phyloP scores from a whole-genome alignment of 1,284 basidiomycete genomes.

The Naganishia albida region DNA sequence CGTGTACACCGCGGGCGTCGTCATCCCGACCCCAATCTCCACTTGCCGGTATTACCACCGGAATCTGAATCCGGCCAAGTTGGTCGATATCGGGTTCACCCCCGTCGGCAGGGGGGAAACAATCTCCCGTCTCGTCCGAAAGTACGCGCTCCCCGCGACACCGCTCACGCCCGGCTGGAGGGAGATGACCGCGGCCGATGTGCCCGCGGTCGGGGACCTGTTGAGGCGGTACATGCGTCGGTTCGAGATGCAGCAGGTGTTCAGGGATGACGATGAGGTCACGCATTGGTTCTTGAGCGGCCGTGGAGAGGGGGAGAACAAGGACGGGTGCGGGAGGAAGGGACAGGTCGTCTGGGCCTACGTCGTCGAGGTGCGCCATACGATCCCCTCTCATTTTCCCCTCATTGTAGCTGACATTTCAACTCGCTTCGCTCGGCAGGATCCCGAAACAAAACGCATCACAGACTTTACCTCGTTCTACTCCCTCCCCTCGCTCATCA shows the following conservation, averaged over 20 bases:
- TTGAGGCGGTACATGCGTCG: constrained; percentile 78
- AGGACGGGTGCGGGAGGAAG: constrained; percentile 59
- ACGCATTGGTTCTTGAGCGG: constrained; percentile 87
- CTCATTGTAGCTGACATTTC: neutral
- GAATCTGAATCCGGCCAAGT: constrained; percentile 85
- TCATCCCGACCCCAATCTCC: constrained; percentile 85
- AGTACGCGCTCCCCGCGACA: constrained; percentile 64
- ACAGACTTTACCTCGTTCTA: constrained; percentile 98
- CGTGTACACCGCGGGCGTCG: constrained; percentile 90
- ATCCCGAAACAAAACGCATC: constrained; percentile 76
- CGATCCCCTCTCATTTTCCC: constrained; percentile 10
- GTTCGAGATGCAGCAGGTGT: constrained; percentile 80
- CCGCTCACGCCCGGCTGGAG: constrained; percentile 67
- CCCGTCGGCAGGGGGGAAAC: constrained; percentile 80
- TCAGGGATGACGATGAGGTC: constrained; percentile 73
- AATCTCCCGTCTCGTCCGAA: constrained; percentile 76
- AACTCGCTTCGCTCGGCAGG: constrained; percentile 56
- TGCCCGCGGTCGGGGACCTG: constrained; percentile 72
- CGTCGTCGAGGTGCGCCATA: constrained; percentile 77
- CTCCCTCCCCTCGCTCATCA: constrained; percentile 78
- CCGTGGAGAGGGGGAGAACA: constrained; percentile 63
- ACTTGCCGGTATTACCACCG: constrained; percentile 92
- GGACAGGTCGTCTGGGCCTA: constrained; percentile 95
- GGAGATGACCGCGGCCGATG: constrained; percentile 82
- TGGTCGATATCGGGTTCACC: constrained; percentile 90